Evolutionary conservation across 257 asterid genomes (phyloP), one percentile per base, ranked within the genome.

Genomic region (Mentha longifolia): DNA sequence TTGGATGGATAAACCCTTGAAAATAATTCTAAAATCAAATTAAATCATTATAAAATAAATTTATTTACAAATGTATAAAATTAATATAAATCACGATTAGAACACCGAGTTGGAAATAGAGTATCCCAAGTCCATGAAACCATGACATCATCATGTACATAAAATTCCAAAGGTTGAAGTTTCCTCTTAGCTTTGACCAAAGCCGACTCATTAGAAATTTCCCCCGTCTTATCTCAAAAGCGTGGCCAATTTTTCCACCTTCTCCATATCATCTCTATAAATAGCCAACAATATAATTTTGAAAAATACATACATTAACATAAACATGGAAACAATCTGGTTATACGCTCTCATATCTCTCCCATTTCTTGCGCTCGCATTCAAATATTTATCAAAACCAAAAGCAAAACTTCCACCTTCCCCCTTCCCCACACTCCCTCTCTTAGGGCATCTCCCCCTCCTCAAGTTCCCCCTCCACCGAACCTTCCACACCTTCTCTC

Each of bases 401-500:
- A 49, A 49, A n/a, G 2, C 22, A 49, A 49, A 49, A 49, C 20
- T 49, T 22, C 55, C 55, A n/a, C 55, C 55, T 0, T n/a, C 22
- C 1, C 55, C 75, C 3, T 9, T 73, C 46, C 46, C 46, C 10
- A 7, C 46, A 7, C 46, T 41, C 13, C 46, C 46, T 41, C 46
- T 41, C 46, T 41, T 41, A 41, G 93, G 93, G 69, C 96, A 85
- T 25, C 80, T 86, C 7, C 86, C 83, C 71, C 91, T 85, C 12
- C 69, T 89, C 54, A 85, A 77, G 51, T 63, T 33, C 7, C 43
- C 83, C 15, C 68, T 83, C 60, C 80, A 85, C 71, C 66, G 71
- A 83, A 3, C 47, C 74, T 15, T 60, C 82, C 2, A 45, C 81
- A 10, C 75, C 88, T 6, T 75, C 76, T 70, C 87, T 13, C 25